A percentile compares a stretch with the other conserved stretches of the same genome.
phyloP scores from a whole-genome alignment of 1,284 basidiomycete species.

The Anthracocystis setariae region DNA sequence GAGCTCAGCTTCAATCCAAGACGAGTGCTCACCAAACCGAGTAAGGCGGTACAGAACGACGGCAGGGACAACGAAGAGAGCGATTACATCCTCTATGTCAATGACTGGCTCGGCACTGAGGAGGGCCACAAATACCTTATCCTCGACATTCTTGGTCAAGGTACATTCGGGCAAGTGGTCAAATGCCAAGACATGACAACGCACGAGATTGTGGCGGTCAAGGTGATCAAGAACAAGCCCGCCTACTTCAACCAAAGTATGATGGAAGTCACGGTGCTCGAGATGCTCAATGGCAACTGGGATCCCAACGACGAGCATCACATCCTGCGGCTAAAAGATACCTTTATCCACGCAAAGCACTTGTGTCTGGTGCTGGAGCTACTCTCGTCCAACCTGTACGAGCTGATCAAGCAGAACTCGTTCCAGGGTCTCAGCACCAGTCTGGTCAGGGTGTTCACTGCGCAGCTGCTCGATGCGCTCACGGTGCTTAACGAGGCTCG shows the following conservation, averaged over 20 bases:
- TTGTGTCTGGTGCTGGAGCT: conserved; percentile 97
- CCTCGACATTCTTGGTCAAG: conserved; percentile 95
- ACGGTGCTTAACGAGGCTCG: conserved; percentile 92
- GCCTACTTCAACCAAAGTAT: conserved; percentile 99
- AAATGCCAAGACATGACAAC: conserved; percentile 99
- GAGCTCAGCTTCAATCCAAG: conserved; percentile 67
- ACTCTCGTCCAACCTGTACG: conserved; percentile 95
- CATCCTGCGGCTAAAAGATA: conserved; percentile 91
- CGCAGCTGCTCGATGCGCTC: conserved; percentile 90
- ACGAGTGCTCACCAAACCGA: conserved; percentile 65
- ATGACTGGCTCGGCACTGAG: conserved; percentile 66
- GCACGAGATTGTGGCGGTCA: conserved; percentile 97
- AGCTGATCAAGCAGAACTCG: conserved; percentile 99
- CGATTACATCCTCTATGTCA: conserved; percentile 67
- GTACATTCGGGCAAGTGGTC: conserved; percentile 98
- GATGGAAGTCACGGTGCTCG: conserved; percentile 99
- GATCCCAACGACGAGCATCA: conserved; percentile 94
- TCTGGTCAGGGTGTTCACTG: conserved; percentile 96
- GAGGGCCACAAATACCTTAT: conserved; percentile 84
- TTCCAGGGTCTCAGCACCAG: conserved; percentile 97
- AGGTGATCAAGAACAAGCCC: conserved; percentile 99
- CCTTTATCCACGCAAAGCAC: conserved; percentile 96
- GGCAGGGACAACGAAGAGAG: conserved; percentile 67
- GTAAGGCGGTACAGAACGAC: conserved; percentile 66
- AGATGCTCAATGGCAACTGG: conserved; percentile 73